These are phyloP conservation scores for Ceratocystis destructans DNA, from an alignment of 2,329 filamentous ascomycete genomes.

Conservation along the genomic window DNA sequence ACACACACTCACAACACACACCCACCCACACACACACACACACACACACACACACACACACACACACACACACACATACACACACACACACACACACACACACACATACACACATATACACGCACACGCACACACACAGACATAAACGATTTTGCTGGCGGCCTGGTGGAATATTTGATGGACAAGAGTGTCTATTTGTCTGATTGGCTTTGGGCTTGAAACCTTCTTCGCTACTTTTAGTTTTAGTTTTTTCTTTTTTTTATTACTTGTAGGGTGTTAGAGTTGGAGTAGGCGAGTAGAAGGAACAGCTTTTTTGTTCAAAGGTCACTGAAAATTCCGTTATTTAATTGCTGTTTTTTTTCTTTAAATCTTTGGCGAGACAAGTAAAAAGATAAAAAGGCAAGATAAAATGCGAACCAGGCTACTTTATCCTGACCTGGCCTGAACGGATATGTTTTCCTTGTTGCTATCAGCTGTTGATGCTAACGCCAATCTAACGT, in stretches of 20 bases:
- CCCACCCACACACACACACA: no score
- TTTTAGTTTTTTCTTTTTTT: not conserved
- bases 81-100: not conserved
- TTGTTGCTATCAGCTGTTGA: slow-evolving; percentile 1
- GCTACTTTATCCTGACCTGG: not conserved
- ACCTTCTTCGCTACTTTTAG: not conserved
- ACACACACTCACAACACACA: no score
- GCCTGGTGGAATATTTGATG: no score
- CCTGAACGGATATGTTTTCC: not conserved
- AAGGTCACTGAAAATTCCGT: not conserved
- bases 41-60: no score
- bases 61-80: no score
- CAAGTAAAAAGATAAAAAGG: not conserved
- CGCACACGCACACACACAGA: not conserved
- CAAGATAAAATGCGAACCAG: not conserved
- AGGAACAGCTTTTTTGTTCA: not conserved
- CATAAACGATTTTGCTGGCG: no score
- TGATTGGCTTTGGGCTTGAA: not conserved
- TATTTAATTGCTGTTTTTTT: not conserved
- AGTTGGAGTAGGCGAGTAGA: not conserved
- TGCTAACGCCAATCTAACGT: slow-evolving; percentile 1
- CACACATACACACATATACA: not conserved
- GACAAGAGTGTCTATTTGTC: not conserved
- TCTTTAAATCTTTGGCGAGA: no score
- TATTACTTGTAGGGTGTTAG: not conserved